Conservation (phyloP, 345 rosid genomes). For the Aegle marmelos region DNA sequence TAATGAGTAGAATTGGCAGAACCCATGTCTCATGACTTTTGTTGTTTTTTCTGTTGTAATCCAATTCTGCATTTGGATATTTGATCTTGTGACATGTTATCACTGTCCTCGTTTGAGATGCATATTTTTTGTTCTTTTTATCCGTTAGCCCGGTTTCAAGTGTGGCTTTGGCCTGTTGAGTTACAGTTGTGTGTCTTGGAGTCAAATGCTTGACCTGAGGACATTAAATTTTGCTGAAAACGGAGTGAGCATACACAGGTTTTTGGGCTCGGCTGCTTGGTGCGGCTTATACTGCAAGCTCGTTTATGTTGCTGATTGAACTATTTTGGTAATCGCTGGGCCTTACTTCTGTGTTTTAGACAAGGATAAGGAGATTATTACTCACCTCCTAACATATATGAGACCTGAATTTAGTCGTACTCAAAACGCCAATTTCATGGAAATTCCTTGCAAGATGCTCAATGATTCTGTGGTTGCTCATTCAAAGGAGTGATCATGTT, state of each 20-base stretch:
- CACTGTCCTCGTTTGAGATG: background rate
- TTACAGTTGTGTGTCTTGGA: background rate
- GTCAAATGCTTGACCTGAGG: background rate
- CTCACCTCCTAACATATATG: background rate
- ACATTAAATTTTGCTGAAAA: background rate
- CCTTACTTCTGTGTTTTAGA: background rate
- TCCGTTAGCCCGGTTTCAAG: background rate
- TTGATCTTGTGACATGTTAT: background rate
- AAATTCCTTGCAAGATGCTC: background rate
- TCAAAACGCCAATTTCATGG: background rate
- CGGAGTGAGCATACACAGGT: background rate
- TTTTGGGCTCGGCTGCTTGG: background rate
- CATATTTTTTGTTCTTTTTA: background rate
- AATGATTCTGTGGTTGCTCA: no score
- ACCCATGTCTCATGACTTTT: background rate
- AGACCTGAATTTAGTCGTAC: background rate
- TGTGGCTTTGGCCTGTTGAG: background rate
- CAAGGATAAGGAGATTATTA: background rate
- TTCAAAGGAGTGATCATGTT: background rate
- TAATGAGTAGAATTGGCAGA: constrained; percentile 15
- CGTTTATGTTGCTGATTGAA: background rate
- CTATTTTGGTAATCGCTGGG: background rate
- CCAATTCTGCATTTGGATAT: constrained; percentile 2
- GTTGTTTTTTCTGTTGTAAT: constrained; percentile 2
- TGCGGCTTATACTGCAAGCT: background rate